Base-by-base conservation (phyloP, 2,329 filamentous ascomycete species). In the Acephala macrosclerotiorum region DNA sequence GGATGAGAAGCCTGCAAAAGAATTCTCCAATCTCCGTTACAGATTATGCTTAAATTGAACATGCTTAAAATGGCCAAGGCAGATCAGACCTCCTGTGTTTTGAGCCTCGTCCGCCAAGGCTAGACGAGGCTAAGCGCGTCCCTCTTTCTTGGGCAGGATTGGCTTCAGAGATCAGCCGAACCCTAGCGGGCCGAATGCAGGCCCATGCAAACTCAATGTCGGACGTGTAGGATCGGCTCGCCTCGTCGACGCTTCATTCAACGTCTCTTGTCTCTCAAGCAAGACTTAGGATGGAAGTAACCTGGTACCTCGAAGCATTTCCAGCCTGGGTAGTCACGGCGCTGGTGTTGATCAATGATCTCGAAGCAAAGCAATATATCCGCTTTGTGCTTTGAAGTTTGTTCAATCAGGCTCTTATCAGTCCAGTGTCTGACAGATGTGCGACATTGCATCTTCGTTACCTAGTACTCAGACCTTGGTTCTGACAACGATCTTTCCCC, bases 1-100 rank as follows among this genome's bases (percentile, higher is more conserved):
- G 25, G 45, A 49, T 49, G 45, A 49, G n/a, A 49, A 49, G 45
- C 45, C 8, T 22, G n/a, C 18, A 33, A 25, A 22, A 49, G 45
- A 49, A 49, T 49, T 49, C 45, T 55, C 51, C 47, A 9, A 5
- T 9, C 4, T 16, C 14, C 22, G 22, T 60, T 66, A 51, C 29
- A 25, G 29, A 56, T 60, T 14, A 64, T 65, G 64, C 61, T 66
- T 66, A 65, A 63, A 53, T 35, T 4, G 49, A 61, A 35, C 35
- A 67, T 60, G 66, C 66, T 68, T 68, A 65, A 66, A 60, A 51
- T 5, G 29, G 61, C 67, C 64, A 63, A 56, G 45, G 61, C 16
- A 61, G 55, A 60, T 66, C 62, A 68, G 49, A 66, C 67, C 33
- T 16, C 14, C 8, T 6, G 16, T 29, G 67, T 68, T 63, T 68